Evolutionary conservation across 2,329 filamentous ascomycete species (phyloP), one percentile per base, ranked within the genome.

Genomic region (Rhynchosporium secalis): DNA sequence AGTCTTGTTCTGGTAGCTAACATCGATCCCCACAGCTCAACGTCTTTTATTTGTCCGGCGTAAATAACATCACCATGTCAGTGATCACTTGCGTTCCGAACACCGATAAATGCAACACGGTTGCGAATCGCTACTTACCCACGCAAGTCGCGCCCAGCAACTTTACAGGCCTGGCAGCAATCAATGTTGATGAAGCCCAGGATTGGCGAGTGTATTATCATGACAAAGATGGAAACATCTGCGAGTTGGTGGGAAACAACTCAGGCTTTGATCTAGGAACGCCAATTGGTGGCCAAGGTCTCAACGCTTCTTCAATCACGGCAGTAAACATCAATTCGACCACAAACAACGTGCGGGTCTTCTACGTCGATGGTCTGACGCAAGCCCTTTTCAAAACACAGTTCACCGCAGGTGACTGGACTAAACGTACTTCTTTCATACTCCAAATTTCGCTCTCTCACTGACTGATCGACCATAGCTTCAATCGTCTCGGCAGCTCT

Each of bases 131-230:
- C 15, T 47, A 61, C 4, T 54, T 69, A 15, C 63, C 64, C 8
- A 66, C 65, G 15, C 49, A 57, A 12, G 49, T 64, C 10, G 57
- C 68, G 6, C 40, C 62, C 7, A 60, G 49, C 45, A 62, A 64
- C 43, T 60, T 58, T 20, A 70, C 67, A 1, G 68, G 65, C 3
- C 60, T 70, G 1, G 57, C 68, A 26, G 68, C 65, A 40, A 65
- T 70, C 2, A 70, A 66, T 47, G 67, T 70, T 20, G 64, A 62
- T 49, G 55, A 68, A 5, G 62, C 64, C 2, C 63, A 69, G 49
- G 65, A 69, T 60, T 70, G 68, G 68, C 59, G 67, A 26, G 65
- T 70, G 3, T 69, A 67, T 47, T 69, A 67, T 43, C 59, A 66
- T 26, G 68, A 70, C 45, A 28, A 62, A 12, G 55, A 46, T n/a